Conservation (phyloP, 257 asterid species). For the Haberlea rhodopensis region DNA sequence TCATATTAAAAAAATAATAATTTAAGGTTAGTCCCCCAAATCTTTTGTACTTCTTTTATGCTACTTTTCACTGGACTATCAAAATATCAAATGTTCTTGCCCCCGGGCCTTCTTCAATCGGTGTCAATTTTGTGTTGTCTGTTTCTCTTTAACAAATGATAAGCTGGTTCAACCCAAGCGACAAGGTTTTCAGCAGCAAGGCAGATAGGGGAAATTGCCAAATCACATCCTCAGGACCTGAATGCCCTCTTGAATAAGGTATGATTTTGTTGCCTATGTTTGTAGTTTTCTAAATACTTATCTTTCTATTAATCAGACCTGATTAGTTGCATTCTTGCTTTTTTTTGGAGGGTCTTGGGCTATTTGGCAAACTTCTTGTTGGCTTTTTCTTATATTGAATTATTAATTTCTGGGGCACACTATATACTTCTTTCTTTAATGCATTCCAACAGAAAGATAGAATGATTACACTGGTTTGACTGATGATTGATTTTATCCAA, state of each 20-base stretch:
- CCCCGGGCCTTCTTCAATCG: too few relatives aligned
- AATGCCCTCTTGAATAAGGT: constrained; percentile 87
- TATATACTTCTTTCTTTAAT: not conserved
- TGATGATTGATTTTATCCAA: not conserved
- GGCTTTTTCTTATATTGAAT: not conserved
- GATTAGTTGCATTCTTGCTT: not conserved
- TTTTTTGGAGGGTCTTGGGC: not conserved
- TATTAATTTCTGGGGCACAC: not conserved
- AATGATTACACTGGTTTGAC: not conserved
- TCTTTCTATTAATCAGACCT: not conserved
- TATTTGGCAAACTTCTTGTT: not conserved
- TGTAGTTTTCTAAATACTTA: not conserved
- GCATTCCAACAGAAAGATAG: not conserved
- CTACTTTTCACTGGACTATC: not conserved
- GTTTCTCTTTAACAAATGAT: constrained; percentile 54
- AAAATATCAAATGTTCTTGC: not conserved
- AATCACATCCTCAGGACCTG: constrained; percentile 95
- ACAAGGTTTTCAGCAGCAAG: constrained; percentile 95
- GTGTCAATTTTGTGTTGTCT: constrained; percentile 17
- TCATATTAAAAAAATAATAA: too few relatives aligned
- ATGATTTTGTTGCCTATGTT: constrained; percentile 9
- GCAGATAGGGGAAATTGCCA: constrained; percentile 98
- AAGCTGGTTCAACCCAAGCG: constrained; percentile 97
- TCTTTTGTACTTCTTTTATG: too few relatives aligned
- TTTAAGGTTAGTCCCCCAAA: too few relatives aligned